Evolutionary conservation across 768 basidiomycete genomes (phyloP), one percentile per base, ranked within the genome.

Genomic region (Termitomyces sp.): DNA sequence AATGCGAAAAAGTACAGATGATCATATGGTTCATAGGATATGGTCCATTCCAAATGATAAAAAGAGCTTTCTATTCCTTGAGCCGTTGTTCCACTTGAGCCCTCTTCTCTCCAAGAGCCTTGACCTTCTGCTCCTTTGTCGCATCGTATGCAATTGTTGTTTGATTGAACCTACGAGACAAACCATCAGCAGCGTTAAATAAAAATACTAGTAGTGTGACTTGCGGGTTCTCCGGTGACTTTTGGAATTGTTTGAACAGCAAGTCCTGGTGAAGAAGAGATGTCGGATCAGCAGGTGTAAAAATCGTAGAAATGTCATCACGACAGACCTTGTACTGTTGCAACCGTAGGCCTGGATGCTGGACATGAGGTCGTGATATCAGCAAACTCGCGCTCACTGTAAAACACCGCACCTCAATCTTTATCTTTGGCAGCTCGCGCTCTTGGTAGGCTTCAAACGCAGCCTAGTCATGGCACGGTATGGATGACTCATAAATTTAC

Each of bases 161-260:
- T 71, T 96, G 94, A 70, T 96, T 96, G 77, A 90, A 96, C 46
- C 92, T 94, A 64, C 20, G 45, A 12, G 1, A 20, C 18, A 59
- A 38, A 33, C 4, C 9, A 50, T 30, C 38, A 35, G 44, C 47
- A 32, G 22, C 42, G 6, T 20, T 14, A 7, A 16, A 33, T 20
- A 54, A 36, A 53, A 26, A 45, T 46, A 20, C 6, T 4, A 22
- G 12, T 46, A 55, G 50, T 38, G 35, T 7, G 48, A 35, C 88
- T 68, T 73, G 95, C 94, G 94, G 91, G 72, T 97, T 97, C 61
- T 97, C 94, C 0, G 94, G 92, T 1, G 91, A 87, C 72, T 97
- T 98, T 72, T 97, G 92, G 85, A 98, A 98, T 70, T 92, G 86
- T 73, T 96, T 97, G 82, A 83, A 88, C 49, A 97, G 74, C 50